Evolutionary conservation across 139 green algal genomes (phyloP), one percentile per base, ranked within the genome.

Genomic region (Pleodorina starrii): DNA sequence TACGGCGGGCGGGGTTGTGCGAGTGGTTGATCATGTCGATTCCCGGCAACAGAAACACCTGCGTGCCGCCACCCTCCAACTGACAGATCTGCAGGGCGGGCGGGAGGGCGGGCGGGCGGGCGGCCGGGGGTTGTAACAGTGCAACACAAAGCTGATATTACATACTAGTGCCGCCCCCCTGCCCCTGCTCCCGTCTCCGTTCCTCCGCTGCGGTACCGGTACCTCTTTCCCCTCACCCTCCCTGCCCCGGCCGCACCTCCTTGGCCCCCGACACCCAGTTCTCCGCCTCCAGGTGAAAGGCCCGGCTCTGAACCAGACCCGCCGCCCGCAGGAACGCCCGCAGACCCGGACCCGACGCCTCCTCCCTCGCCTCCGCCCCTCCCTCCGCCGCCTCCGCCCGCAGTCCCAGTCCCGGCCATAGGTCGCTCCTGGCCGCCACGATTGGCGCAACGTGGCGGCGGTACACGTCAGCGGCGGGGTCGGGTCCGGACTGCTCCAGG

Each of bases 21-120:
- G 84, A 79, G 87, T 97, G 95, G 86, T 97, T 97, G 42, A 96
- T 85, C 95, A 96, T 96, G 90, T 97, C 95, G 1, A 97, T 96
- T 50, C 72, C 94, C 0, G 94, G 93, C 6, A 97, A 84, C 32
- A 96, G 84, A 82, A 93, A 96, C 84, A 97, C 92, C 66, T 86
- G 79, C 23, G 79, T 86, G 40, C 59, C 91, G n/a, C 79, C 84
- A 6, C 46, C 69, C 25, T 91, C 88, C 79, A 92, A 80, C 46
- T 68, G 46, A 1, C 63, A 38, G 54, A 76, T 36, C 85, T 71
- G 81, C 27, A 25, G 44, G 74, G 36, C 12, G 35, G 12, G 68
- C 35, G 32, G 68, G 7, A 27, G 1, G 36, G 25, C 16, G 0
- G 14, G n/a, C n/a, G n/a, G n/a, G n/a, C n/a, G n/a, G n/a, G n/a